Evolutionary conservation across 2,329 filamentous ascomycete species (phyloP), one percentile per base, ranked within the genome.

Genomic region (Colletotrichum orbiculare): DNA sequence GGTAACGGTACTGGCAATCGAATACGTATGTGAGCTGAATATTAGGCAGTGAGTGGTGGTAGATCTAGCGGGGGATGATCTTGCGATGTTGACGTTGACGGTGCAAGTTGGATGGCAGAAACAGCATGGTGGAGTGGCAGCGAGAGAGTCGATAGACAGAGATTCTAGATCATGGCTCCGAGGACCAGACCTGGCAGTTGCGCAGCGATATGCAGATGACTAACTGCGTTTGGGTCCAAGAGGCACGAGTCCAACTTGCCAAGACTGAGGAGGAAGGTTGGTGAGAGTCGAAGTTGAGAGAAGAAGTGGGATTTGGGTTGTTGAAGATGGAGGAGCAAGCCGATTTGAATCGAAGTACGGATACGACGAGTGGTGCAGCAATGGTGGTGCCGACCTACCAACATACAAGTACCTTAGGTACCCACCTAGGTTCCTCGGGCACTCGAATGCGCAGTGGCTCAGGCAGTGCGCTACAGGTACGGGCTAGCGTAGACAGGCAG

Each of bases 1-100:
- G 56, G 13, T 64, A 63, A 41, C 17, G 35, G 35, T 55, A 37
- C 41, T 50, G n/a, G 35, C n/a, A 62, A 47, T 52, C n/a, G 46
- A 55, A 61, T 47, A 47, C 45, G 34, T 10, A 25, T 61, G 7
- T 35, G 39, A 35, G 41, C 35, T 13, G 35, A 37, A 25, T 48
- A 12, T 9, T 42, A 13, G 39, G 17, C 6, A 17, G 35, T 45
- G 7, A 12, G 38, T 39, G 46, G 50, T 48, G 52, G 38, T 42
- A 53, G 37, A 59, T 50, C 70, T 73, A 74, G 53, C 72, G 72
- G 41, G 71, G 72, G 50, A 72, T 71, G 52, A 73, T 73, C 45
- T 64, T 71, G 46, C 63, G 68, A 39, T 66, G 66, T 65, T 69
- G 64, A 50, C 54, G 67, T 58, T 60, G 66, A 48, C 66, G 64